Conservation (phyloP, 495 filamentous ascomycete species). For the Astrocystis sublimbata region DNA sequence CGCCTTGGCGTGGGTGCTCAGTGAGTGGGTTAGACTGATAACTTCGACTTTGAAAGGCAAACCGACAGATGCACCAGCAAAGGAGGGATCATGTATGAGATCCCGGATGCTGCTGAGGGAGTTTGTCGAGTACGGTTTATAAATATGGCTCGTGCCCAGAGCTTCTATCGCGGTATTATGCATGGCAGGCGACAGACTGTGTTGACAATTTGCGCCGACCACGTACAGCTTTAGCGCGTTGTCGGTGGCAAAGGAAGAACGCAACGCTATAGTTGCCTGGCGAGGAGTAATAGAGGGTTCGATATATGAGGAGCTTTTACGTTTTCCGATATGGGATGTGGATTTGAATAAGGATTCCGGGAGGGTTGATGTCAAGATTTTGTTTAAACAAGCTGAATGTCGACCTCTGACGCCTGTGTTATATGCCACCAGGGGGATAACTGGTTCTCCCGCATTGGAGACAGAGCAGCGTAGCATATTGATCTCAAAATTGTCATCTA, state of each 20-base stretch:
- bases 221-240: constrained; percentile 70
- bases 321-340: constrained; percentile 43
- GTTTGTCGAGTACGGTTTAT: constrained; percentile 59
- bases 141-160: constrained; percentile 67
- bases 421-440: constrained; percentile 63
- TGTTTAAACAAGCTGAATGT: constrained; percentile 67
- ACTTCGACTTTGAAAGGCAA: constrained; percentile 72
- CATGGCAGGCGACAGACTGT: constrained; percentile 75
- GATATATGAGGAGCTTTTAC: constrained; percentile 7
- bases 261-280: constrained; percentile 58
- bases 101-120: constrained; percentile 60
- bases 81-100: constrained; percentile 62
- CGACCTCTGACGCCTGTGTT: constrained; percentile 64
- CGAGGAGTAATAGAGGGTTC: constrained; percentile 55
- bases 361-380: constrained; percentile 63
- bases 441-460: constrained; percentile 43
- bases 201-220: constrained; percentile 65
- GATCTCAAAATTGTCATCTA: constrained; percentile 61
- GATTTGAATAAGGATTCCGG: constrained; percentile 38
- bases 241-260: constrained; percentile 49
- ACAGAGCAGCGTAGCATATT: constrained; percentile 50
- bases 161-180: constrained; percentile 69
- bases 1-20: constrained; percentile 69
- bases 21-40: constrained; percentile 61
- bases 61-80: constrained; percentile 71